These are phyloP conservation scores for Tetrapisispora fleetii DNA, from an alignment of 805 yeast genomes.

Conservation along the genomic window DNA sequence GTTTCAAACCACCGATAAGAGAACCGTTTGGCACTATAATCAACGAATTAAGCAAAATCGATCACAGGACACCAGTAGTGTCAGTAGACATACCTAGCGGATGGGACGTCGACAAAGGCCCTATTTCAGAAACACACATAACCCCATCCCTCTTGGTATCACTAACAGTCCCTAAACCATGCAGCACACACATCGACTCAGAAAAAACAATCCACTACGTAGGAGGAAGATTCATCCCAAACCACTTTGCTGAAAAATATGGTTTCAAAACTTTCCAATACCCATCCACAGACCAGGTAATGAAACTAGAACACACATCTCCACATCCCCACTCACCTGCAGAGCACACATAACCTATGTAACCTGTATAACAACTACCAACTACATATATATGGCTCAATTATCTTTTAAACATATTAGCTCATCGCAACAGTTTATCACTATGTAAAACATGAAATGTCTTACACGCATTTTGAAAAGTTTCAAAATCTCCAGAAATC, in stretches of 20 bases:
- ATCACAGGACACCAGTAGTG: slow-evolving; percentile 44
- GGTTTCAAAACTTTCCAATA: slow-evolving; percentile 58
- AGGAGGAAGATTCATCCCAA: slow-evolving; percentile 82
- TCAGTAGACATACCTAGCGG: slow-evolving; percentile 92
- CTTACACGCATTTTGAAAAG: neutral
- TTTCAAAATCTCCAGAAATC: no score
- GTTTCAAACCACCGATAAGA: slow-evolving; percentile 82
- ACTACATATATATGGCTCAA: no score
- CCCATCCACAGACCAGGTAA: slow-evolving; percentile 47
- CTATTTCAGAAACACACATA: slow-evolving; percentile 36
- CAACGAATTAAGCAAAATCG: slow-evolving; percentile 30
- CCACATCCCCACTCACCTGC: no score
- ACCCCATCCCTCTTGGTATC: slow-evolving; percentile 66
- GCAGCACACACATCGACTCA: slow-evolving; percentile 45
- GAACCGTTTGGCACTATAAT: slow-evolving; percentile 55
- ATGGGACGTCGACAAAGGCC: slow-evolving; percentile 93
- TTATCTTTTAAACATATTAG: no score
- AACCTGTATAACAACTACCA: no score
- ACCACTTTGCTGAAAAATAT: slow-evolving; percentile 58
- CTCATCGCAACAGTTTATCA: no score
- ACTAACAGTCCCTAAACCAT: slow-evolving; percentile 90
- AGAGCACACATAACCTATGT: no score
- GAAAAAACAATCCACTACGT: slow-evolving; percentile 49
- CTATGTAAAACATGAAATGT: neutral
- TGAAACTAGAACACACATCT: slow-evolving; percentile 21